phyloP scores from a whole-genome alignment of 1,284 basidiomycete genomes.

The Trichosporon asahii region DNA sequence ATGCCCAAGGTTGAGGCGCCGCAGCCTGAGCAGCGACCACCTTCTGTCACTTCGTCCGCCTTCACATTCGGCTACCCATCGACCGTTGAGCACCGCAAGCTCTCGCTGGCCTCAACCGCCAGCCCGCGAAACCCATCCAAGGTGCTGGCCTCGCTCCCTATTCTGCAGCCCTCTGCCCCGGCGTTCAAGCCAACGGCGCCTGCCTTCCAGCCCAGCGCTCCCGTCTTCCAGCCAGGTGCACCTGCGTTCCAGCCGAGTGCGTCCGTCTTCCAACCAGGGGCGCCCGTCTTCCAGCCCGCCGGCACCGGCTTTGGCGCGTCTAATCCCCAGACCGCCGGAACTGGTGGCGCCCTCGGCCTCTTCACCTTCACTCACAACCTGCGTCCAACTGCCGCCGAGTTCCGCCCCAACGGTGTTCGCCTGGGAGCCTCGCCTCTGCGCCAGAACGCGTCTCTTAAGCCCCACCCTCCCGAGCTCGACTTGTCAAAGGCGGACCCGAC shows the following conservation, averaged over 20 bases:
- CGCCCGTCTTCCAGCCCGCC: neutral
- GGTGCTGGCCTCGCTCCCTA: neutral
- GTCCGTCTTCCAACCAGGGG: neutral
- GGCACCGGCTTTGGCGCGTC: neutral
- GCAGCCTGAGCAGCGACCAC: neutral
- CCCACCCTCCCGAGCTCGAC: conserved; percentile 13
- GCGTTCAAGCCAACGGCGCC: conserved; percentile 7
- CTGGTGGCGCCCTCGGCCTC: conserved; percentile 16
- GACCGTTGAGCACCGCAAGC: neutral
- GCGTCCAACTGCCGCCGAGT: conserved; percentile 12
- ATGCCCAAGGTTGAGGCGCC: neutral
- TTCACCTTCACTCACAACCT: conserved; percentile 23
- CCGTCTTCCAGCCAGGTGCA: neutral
- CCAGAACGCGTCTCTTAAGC: neutral
- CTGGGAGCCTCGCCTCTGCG: neutral
- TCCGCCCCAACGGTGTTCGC: neutral
- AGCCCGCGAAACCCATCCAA: neutral
- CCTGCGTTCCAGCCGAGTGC: neutral
- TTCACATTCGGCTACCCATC: neutral
- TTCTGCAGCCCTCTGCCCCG: conserved; percentile 3
- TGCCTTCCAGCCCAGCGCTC: neutral
- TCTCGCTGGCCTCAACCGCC: neutral
- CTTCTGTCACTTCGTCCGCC: neutral
- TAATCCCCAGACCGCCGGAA: neutral
- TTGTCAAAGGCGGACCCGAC: conserved; percentile 11